Percentiles rank a stretch among this genome's conserved stretches.
phyloP scores from a whole-genome alignment of 306 rosid genomes.

The Rubus idaeus region DNA sequence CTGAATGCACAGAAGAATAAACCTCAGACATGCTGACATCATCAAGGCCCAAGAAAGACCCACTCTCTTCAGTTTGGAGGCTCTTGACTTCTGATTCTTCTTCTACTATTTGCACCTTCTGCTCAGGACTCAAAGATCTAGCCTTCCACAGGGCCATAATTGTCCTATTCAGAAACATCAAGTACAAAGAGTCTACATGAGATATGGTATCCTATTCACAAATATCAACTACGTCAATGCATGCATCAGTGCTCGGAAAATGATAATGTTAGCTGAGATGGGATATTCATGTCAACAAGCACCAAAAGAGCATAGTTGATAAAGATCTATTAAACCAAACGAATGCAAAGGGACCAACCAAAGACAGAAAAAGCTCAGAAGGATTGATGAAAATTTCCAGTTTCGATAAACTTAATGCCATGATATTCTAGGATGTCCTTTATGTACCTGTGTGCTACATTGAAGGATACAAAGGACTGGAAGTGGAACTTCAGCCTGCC shows the following conservation, averaged over 20 bases:
- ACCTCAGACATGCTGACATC: slow-evolving; percentile 83
- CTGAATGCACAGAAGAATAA: slow-evolving; percentile 50
- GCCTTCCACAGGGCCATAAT: slow-evolving; percentile 98
- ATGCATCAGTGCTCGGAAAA: slow-evolving; percentile 6
- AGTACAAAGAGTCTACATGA: slow-evolving; percentile 17
- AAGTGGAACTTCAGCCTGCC: slow-evolving; percentile 94
- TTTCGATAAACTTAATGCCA: background rate
- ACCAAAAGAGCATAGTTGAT: background rate
- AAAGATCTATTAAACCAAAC: background rate
- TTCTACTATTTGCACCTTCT: slow-evolving; percentile 79
- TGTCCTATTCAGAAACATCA: slow-evolving; percentile 54
- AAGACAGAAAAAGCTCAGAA: slow-evolving; percentile 15
- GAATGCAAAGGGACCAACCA: background rate
- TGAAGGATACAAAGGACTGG: slow-evolving; percentile 95
- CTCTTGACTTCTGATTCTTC: slow-evolving; percentile 68
- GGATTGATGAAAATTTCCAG: background rate
- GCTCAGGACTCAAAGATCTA: slow-evolving; percentile 88
- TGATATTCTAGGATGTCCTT: slow-evolving; percentile 16
- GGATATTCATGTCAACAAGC: background rate
- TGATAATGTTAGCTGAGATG: background rate
- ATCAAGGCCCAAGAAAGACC: slow-evolving; percentile 62
- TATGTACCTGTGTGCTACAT: slow-evolving; percentile 78
- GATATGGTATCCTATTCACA: background rate
- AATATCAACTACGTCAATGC: background rate
- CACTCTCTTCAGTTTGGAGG: slow-evolving; percentile 65